Evolutionary conservation across 2,329 filamentous ascomycete genomes (phyloP), one percentile per base, ranked within the genome.

Genomic region (Pseudocercospora musae): DNA sequence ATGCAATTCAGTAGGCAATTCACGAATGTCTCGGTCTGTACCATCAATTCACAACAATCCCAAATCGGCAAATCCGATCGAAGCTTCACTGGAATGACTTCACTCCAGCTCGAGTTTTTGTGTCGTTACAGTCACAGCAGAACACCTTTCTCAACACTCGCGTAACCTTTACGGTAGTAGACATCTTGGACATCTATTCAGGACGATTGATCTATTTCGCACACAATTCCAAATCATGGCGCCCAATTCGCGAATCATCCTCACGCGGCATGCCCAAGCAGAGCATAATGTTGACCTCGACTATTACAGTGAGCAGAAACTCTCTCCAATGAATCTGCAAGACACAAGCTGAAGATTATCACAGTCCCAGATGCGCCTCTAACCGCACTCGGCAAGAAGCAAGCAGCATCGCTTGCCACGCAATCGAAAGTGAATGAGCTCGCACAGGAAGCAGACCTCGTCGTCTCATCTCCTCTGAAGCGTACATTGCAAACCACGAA

Each of bases 231-330:
- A 7, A 15, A 63, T 15, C n/a, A 74, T 74, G 72, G 72, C 72
- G n/a, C 72, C 72, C 7, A 64, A 68, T 53, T 73, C 71, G 9
- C 70, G 72, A 20, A 71, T 74, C 53, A 71, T 73, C 59, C 67
- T 74, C 15, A 73, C 71, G 7, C 66, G 73, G 20, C 73, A 74
- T 58, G 73, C 73, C 2, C 71, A 74, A 60, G 73, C 72, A 31
- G 72, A 74, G 62, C 72, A 74, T 66, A 74, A 74, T 60, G 73
- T 74, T 18, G 71, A 66, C 53, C 57, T 73, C 3, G 72, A 74
- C 56, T 73, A 73, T 58, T 63, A 48, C 59, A 74, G 72, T 73
- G 62, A 57, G 69, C 59, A 50, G 37, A 42, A 5, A 54, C 4
- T n/a, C 40, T n/a, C 6, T n/a, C 31, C 20, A 48, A 31, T 3